phyloP scores from a whole-genome alignment of 2,329 filamentous ascomycete species.

The Sporothrix phasma region DNA sequence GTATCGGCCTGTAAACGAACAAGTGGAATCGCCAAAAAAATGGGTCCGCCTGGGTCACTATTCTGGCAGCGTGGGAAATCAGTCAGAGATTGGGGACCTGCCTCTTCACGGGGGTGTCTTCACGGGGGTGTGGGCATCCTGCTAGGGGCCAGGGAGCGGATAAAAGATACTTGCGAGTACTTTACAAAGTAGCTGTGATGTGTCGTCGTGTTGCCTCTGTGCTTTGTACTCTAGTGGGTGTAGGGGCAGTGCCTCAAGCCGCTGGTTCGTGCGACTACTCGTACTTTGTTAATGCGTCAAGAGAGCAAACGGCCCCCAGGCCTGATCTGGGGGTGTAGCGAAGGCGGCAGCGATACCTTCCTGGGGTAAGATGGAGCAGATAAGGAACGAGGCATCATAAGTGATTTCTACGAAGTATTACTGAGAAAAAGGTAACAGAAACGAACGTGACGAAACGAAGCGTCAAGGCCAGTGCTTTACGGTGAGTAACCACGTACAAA shows the following conservation, averaged over 20 bases:
- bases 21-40: slow-evolving; percentile 6
- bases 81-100: slow-evolving; percentile 15
- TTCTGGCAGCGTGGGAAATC: slow-evolving; percentile 10
- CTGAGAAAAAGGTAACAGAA: slow-evolving; percentile 14
- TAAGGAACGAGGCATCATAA: background rate
- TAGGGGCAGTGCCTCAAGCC: background rate
- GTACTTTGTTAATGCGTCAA: background rate
- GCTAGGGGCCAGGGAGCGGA: background rate
- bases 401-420: slow-evolving; percentile 16
- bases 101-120: slow-evolving; percentile 5
- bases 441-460: slow-evolving; percentile 5
- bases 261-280: too few species aligned
- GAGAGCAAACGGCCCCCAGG: background rate
- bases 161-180: background rate
- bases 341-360: background rate
- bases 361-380: slow-evolving; percentile 4
- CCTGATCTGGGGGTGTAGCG: background rate
- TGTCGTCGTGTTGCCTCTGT: slow-evolving; percentile 1
- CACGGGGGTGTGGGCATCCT: slow-evolving; percentile 6
- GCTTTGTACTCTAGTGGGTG: background rate
- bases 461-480: background rate
- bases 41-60: slow-evolving; percentile 8
- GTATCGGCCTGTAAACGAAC: slow-evolving; percentile 13
- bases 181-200: too few species aligned
- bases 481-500: background rate